Evolutionary conservation across 2,329 filamentous ascomycete genomes (phyloP).

Genomic region (Xylariaceae sp.): DNA sequence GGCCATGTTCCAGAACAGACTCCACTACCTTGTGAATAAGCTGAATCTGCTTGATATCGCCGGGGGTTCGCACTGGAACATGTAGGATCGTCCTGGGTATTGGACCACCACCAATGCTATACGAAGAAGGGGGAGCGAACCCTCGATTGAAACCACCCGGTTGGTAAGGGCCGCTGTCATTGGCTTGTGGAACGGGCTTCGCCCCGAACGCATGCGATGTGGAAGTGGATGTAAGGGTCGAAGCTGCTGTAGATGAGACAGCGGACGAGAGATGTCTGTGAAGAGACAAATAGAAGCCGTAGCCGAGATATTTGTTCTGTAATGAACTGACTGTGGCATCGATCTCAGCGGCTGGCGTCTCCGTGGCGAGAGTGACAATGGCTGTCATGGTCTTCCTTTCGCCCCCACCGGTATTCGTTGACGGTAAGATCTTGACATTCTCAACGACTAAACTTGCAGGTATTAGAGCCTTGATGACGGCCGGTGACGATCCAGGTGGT

Average conservation of each 20-base stretch:
- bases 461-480: slow-evolving; percentile 65
- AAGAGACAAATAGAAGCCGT: slow-evolving; percentile 80
- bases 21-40: slow-evolving; percentile 91
- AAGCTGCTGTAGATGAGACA: slow-evolving; percentile 55
- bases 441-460: slow-evolving; percentile 70
- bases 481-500: slow-evolving; percentile 65
- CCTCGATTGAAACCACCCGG: slow-evolving; percentile 60
- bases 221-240: slow-evolving; percentile 52
- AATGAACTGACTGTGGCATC: slow-evolving; percentile 78
- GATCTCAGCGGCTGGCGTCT: slow-evolving; percentile 83
- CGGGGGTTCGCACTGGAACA: slow-evolving; percentile 76
- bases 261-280: slow-evolving; percentile 85
- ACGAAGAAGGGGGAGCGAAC: slow-evolving; percentile 80
- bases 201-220: slow-evolving; percentile 79
- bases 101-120: slow-evolving; percentile 53
- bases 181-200: slow-evolving; percentile 61
- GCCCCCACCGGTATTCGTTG: slow-evolving; percentile 55
- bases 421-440: slow-evolving; percentile 72
- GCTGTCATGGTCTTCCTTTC: slow-evolving; percentile 78
- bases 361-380: slow-evolving; percentile 80
- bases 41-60: slow-evolving; percentile 78
- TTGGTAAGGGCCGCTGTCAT: slow-evolving; percentile 46
- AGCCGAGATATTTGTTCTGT: slow-evolving; percentile 85
- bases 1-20: slow-evolving; percentile 76
- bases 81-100: slow-evolving; percentile 59